These are phyloP conservation scores for Agrocybe pediades DNA, from an alignment of 768 basidiomycete genomes.

Conservation along the genomic window DNA sequence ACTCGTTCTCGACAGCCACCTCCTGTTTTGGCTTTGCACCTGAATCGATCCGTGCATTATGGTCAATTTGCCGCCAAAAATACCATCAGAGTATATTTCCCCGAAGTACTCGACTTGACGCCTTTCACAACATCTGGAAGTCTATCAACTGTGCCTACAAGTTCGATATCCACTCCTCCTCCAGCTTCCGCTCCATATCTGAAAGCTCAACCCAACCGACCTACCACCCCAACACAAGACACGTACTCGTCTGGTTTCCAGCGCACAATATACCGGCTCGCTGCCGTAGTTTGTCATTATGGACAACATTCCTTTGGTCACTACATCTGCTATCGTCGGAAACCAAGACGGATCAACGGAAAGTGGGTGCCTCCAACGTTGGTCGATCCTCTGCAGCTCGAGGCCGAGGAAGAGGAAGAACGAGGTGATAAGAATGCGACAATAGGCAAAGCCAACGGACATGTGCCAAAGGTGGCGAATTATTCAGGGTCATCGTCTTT, in stretches of 20 bases:
- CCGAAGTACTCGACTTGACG: slow-evolving; percentile 87
- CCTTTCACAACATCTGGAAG: slow-evolving; percentile 84
- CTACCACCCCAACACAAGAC: slow-evolving; percentile 40
- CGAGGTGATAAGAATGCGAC: slow-evolving; percentile 17
- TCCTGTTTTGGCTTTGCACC: slow-evolving; percentile 81
- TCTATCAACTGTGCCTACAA: slow-evolving; percentile 68
- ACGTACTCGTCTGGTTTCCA: slow-evolving; percentile 41
- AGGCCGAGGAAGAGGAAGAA: slow-evolving; percentile 22
- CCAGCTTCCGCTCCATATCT: slow-evolving; percentile 34
- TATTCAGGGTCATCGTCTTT: slow-evolving; percentile 18
- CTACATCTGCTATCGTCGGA: slow-evolving; percentile 89
- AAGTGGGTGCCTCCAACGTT: slow-evolving; percentile 39
- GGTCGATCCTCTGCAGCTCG: slow-evolving; percentile 28
- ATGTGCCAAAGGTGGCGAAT: not conserved
- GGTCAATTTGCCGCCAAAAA: slow-evolving; percentile 85
- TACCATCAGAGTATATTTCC: slow-evolving; percentile 76
- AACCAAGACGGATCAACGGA: slow-evolving; percentile 56
- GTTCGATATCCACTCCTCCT: slow-evolving; percentile 69
- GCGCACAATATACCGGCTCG: slow-evolving; percentile 83
- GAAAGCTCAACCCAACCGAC: not conserved
- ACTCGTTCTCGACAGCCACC: slow-evolving; percentile 62
- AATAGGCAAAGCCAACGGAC: slow-evolving; percentile 7
- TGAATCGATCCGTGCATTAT: slow-evolving; percentile 86
- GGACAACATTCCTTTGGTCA: slow-evolving; percentile 94
- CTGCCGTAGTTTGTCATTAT: slow-evolving; percentile 89